Evolutionary conservation across 306 rosid species (phyloP), one percentile per base, ranked within the genome.

Genomic region (Lathyrus sativus): DNA sequence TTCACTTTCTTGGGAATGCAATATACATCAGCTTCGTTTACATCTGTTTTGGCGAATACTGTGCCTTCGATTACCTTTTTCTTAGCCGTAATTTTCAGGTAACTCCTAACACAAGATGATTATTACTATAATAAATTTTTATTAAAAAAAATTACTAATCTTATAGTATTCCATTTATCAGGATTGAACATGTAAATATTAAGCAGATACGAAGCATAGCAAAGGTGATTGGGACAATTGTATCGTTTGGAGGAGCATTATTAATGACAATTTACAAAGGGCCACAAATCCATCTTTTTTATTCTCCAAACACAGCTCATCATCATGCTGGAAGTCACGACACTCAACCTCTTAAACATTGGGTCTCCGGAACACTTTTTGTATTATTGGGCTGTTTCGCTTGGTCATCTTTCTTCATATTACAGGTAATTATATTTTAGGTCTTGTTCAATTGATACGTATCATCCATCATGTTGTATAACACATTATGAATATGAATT

Each of bases 201-300:
- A 86, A 74, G 77, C 78, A 79, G 72, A 22, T 73, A 3, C 53
- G 86, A 4, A 80, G 92, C 42, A 68, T 83, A 71, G 92, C 86
- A 1, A 92, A 92, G 80, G 85, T 92, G 81, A 68, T 78, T 15
- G 86, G 86, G 28, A 82, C 86, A 0, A 9, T 78, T 42, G 86
- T 89, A 38, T 85, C 90, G 3, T 81, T 92, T 35, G 75, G 4
- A 18, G 92, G 96, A 0, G 86, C 96, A 2, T 29, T 85, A 79
- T 11, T 87, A 2, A 84, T 92, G 96, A 81, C 83, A 22, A 35
- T 87, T 3, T 89, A 87, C 86, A 92, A 87, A 80, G 96, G 98
- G 8, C 96, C 95, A 4, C 28, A 58, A 10, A 42, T 91, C 0
- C 62, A 82, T 15, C 61, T 92, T 6, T 73, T 87, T 42, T 53